These are phyloP conservation scores for Leccinum brunneo-olivaceum DNA, from an alignment of 1,284 basidiomycete species.

Conservation along the genomic window DNA sequence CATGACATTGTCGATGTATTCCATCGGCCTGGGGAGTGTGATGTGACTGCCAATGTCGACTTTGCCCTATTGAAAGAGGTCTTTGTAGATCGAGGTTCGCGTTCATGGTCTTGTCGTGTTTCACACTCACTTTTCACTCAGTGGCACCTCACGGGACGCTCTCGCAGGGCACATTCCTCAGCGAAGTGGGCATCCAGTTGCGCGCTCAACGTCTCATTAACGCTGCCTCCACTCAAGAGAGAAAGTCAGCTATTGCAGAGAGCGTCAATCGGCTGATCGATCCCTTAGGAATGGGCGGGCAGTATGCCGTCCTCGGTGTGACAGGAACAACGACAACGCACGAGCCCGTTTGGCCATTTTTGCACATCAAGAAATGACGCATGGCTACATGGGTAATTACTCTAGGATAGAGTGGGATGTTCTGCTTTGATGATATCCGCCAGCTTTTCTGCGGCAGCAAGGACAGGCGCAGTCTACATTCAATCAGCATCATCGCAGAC, in stretches of 20 bases:
- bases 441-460: constrained; percentile 59
- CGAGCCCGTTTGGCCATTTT: constrained; percentile 24
- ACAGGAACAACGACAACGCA: constrained; percentile 20
- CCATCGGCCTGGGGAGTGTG: constrained; percentile 78
- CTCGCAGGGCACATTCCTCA: constrained; percentile 65
- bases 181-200: constrained; percentile 60
- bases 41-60: constrained; percentile 94
- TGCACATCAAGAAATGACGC: constrained; percentile 1
- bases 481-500: background rate
- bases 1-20: constrained; percentile 88
- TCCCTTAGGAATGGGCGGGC: constrained; percentile 56
- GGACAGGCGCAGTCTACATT: constrained; percentile 46
- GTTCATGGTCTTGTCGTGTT: background rate
- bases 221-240: constrained; percentile 41
- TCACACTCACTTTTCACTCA: constrained; percentile 5
- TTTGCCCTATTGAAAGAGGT: constrained; percentile 86
- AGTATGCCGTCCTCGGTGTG: constrained; percentile 60
- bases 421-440: constrained; percentile 51
- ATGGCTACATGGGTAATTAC: background rate
- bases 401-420: constrained; percentile 2
- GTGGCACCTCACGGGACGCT: constrained; percentile 58
- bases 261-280: constrained; percentile 54
- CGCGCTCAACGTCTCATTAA: constrained; percentile 51
- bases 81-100: constrained; percentile 55
- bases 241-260: constrained; percentile 41